Evolutionary conservation across 176 grass and related monocot species (phyloP).

Genomic region (Rhynchospora breviuscula): DNA sequence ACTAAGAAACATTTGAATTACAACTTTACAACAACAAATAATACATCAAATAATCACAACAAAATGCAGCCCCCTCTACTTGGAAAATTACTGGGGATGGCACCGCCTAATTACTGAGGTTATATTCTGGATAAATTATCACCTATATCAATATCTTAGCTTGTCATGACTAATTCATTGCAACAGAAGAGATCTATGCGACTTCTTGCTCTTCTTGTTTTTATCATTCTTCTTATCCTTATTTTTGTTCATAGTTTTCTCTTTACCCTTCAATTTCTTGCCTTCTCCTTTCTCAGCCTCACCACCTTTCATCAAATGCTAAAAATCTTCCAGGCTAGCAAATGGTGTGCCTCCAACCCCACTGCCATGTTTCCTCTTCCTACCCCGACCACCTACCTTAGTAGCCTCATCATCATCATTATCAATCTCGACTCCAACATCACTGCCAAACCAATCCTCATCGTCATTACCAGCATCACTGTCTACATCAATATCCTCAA

Average conservation of each 20-base stretch:
- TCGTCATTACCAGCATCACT: conserved; percentile 30
- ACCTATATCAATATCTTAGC: neutral
- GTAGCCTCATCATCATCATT: conserved; percentile 4
- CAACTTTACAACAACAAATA: neutral
- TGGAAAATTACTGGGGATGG: neutral
- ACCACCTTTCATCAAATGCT: conserved; percentile 47
- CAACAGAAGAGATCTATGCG: conserved; percentile 18
- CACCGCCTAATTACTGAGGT: neutral
- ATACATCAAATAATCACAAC: neutral
- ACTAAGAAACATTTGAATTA: neutral
- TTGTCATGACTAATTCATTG: neutral
- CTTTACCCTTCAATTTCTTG: conserved; percentile 29
- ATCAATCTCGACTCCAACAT: neutral
- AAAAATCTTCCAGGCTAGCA: conserved; percentile 73
- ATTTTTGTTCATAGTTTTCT: conserved; percentile 20
- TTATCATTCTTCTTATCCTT: conserved; percentile 22
- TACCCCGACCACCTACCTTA: neutral
- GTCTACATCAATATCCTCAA: conserved; percentile 10
- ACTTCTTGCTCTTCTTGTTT: conserved; percentile 32
- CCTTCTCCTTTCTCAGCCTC: neutral
- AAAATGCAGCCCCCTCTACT: neutral
- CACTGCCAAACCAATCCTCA: conserved; percentile 3
- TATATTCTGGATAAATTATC: neutral
- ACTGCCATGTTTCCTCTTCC: conserved; percentile 41
- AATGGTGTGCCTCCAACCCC: conserved; percentile 52